phyloP scores from a whole-genome alignment of 1,284 basidiomycete genomes.

The Pulchroboletus neoregius region DNA sequence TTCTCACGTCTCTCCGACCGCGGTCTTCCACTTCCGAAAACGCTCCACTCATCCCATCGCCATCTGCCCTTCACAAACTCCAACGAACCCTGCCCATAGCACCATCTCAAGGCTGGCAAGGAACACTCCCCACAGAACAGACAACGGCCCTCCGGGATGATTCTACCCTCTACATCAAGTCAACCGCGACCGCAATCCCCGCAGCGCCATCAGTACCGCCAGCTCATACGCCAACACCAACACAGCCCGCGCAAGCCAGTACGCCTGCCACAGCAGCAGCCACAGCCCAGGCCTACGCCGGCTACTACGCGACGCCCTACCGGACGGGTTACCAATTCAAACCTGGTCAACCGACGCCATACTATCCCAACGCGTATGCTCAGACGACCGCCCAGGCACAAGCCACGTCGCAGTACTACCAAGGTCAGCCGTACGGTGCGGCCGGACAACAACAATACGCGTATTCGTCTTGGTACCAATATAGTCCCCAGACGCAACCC shows the following conservation, averaged over 20 bases:
- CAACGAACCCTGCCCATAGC: slow-evolving; percentile 62
- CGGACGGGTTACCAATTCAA: slow-evolving; percentile 34
- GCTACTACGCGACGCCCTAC: slow-evolving; percentile 30
- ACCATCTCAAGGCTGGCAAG: slow-evolving; percentile 64
- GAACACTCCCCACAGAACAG: slow-evolving; percentile 60
- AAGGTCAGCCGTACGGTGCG: slow-evolving; percentile 28
- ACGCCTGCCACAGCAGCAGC: slow-evolving; percentile 21
- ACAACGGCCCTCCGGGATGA: slow-evolving; percentile 66
- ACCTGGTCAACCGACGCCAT: slow-evolving; percentile 32
- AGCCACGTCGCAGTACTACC: slow-evolving; percentile 31
- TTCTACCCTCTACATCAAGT: slow-evolving; percentile 58
- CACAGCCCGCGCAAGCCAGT: slow-evolving; percentile 22
- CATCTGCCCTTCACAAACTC: slow-evolving; percentile 58
- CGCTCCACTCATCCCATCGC: slow-evolving; percentile 53
- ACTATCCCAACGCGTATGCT: slow-evolving; percentile 31
- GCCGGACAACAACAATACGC: slow-evolving; percentile 33
- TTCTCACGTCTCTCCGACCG: slow-evolving; percentile 69
- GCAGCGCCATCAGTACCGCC: slow-evolving; percentile 21
- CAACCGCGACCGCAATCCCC: slow-evolving; percentile 41
- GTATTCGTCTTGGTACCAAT: slow-evolving; percentile 35
- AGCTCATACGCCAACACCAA: slow-evolving; percentile 23
- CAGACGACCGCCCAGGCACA: slow-evolving; percentile 26
- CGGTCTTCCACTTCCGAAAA: slow-evolving; percentile 42
- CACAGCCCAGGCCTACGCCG: slow-evolving; percentile 27
- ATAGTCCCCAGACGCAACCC: slow-evolving; percentile 30